Evolutionary conservation across 176 grass and related monocot species (phyloP).

Genomic region (Oryza nivara): DNA sequence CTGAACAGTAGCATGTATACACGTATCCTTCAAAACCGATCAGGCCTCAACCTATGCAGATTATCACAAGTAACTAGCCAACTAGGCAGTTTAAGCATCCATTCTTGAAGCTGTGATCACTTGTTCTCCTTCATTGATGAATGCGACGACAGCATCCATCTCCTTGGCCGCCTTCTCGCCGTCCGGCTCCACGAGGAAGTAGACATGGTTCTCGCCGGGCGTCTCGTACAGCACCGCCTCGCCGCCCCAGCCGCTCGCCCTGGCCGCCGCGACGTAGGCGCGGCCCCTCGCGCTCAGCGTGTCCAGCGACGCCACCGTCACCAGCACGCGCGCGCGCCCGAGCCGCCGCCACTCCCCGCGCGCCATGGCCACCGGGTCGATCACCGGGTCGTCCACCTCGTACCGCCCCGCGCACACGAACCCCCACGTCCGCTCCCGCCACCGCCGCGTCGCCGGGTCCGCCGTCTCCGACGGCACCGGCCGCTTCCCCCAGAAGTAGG

Average conservation of each 20-base stretch:
- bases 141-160: constrained; percentile 52
- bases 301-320: constrained; percentile 67
- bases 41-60: not conserved
- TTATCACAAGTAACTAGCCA: not conserved
- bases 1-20: no score
- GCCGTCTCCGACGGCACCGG: constrained; percentile 54
- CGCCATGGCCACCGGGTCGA: constrained; percentile 60
- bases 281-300: constrained; percentile 45
- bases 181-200: constrained; percentile 53
- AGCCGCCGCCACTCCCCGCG: constrained; percentile 43
- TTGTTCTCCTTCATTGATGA: constrained; percentile 39
- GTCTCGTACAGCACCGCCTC: constrained; percentile 59
- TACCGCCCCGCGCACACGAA: constrained; percentile 47
- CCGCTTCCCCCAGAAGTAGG: constrained; percentile 59
- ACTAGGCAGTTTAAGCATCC: constrained; percentile 1
- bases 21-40: no score
- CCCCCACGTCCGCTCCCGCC: constrained; percentile 46
- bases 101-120: not conserved
- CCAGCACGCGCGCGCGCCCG: constrained; percentile 48
- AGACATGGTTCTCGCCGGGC: constrained; percentile 60
- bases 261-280: constrained; percentile 50
- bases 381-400: constrained; percentile 58
- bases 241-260: constrained; percentile 53
- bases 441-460: constrained; percentile 33
- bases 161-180: constrained; percentile 46